Conservation (phyloP, 169 alveolate species). For the Cryptosporidium parvum region DNA sequence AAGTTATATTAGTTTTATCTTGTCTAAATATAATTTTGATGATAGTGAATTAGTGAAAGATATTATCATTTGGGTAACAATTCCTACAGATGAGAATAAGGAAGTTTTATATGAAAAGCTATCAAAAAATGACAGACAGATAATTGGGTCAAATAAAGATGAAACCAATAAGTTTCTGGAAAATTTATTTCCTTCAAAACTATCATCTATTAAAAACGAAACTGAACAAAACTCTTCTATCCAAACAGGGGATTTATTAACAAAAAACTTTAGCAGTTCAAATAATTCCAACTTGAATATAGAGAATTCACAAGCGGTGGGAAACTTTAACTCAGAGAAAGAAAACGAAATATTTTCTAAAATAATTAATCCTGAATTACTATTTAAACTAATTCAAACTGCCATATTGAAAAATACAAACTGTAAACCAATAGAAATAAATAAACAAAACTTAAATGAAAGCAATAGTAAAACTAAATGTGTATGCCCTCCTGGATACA, state of each 20-base stretch:
- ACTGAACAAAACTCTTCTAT: not conserved
- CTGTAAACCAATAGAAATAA: constrained; percentile 20
- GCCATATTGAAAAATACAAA: not conserved
- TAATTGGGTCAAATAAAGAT: constrained; percentile 5
- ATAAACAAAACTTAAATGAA: not conserved
- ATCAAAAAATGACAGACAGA: not conserved
- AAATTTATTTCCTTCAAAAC: not conserved
- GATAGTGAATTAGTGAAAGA: not conserved
- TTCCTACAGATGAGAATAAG: not conserved
- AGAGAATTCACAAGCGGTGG: not conserved
- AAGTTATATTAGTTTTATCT: not conserved
- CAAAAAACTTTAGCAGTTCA: not conserved
- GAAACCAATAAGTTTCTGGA: not conserved
- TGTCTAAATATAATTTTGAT: constrained; percentile 5
- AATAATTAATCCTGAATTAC: constrained; percentile 8
- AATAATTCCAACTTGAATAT: not conserved
- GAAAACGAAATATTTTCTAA: not conserved
- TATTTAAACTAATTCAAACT: not conserved
- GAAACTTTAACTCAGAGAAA: not conserved
- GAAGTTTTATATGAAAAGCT: not conserved
- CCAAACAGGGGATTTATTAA: not conserved
- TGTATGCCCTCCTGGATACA: constrained; percentile 37
- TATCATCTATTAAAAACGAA: not conserved
- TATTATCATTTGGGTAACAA: not conserved
- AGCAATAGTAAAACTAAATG: constrained; percentile 1